A percentile compares a stretch with the other conserved stretches of the same genome.
phyloP scores from a whole-genome alignment of 768 basidiomycete genomes.

The Pleurotus platypus region DNA sequence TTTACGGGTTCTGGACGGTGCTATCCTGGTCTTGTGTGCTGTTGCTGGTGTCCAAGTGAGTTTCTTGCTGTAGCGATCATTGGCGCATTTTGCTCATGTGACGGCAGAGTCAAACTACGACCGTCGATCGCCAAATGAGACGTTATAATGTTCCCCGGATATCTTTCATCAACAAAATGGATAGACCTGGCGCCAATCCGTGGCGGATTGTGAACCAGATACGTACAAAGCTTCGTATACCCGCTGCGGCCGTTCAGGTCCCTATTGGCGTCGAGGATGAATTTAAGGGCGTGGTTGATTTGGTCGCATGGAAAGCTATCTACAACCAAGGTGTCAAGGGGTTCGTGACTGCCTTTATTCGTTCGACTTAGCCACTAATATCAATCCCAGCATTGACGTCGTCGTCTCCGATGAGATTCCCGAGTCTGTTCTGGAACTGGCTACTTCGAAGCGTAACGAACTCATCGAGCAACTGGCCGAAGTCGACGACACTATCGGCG shows the following conservation, averaged over 20 bases:
- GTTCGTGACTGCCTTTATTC: conserved; percentile 37
- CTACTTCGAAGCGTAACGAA: conserved; percentile 81
- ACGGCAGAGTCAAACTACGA: conserved; percentile 90
- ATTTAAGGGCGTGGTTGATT: conserved; percentile 88
- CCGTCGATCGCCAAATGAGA: conserved; percentile 98
- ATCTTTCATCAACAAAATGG: conserved; percentile 99
- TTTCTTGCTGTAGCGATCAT: neutral
- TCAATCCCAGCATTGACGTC: conserved; percentile 57
- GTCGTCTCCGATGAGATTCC: conserved; percentile 89
- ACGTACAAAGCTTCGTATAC: conserved; percentile 83
- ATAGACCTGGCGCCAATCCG: conserved; percentile 96
- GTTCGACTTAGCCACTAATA: neutral
- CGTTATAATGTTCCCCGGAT: conserved; percentile 94
- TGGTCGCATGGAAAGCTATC: conserved; percentile 90
- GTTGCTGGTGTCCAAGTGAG: conserved; percentile 91
- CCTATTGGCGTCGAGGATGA: conserved; percentile 90
- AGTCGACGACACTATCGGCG: conserved; percentile 93
- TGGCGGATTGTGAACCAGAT: conserved; percentile 94
- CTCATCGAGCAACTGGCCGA: conserved; percentile 95
- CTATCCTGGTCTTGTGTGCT: conserved; percentile 93
- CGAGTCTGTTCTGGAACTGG: conserved; percentile 64
- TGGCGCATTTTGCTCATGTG: neutral
- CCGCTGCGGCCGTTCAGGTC: conserved; percentile 93
- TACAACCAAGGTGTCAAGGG: conserved; percentile 96
- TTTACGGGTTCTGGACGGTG: conserved; percentile 93